Evolutionary conservation across 2,329 filamentous ascomycete genomes (phyloP).

Genomic region (Colletotrichum falcatum): DNA sequence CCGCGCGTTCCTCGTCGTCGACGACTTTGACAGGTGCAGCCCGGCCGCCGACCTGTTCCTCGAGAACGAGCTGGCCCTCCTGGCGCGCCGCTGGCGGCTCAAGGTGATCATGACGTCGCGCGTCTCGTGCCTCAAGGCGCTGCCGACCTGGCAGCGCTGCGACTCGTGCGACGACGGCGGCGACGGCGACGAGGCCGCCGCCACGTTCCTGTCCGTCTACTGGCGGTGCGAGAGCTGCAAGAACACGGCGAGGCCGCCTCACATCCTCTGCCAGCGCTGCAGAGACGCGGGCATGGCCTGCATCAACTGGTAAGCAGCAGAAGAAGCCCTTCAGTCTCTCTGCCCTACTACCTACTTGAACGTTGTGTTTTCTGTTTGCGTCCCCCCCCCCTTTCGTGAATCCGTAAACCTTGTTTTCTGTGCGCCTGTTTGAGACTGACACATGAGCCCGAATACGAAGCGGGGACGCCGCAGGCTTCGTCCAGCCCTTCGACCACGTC

Average conservation of each 20-base stretch:
- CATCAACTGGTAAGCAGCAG: conserved; percentile 6
- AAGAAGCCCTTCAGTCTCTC: neutral
- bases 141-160: neutral
- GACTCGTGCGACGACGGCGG: conserved; percentile 15
- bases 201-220: neutral
- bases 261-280: conserved; percentile 19
- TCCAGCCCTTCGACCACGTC: conserved; percentile 22
- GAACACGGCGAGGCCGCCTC: neutral
- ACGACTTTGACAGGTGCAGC: conserved; percentile 15
- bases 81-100: neutral
- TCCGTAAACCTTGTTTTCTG: neutral
- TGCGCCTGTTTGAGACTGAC: conserved; percentile 1
- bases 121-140: neutral
- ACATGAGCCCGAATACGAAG: conserved; percentile 1
- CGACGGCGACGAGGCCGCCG: neutral
- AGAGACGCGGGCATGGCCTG: conserved; percentile 1
- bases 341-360: neutral
- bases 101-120: conserved; percentile 24
- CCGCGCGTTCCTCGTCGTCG: conserved; percentile 5
- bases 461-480: conserved; percentile 7
- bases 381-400: no score
- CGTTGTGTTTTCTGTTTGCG: neutral
- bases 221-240: conserved; percentile 13
- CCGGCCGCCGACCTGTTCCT: conserved; percentile 8
- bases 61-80: conserved; percentile 17